These are phyloP conservation scores for Trichoderma erinaceum DNA, from an alignment of 495 filamentous ascomycete species.

Conservation along the genomic window DNA sequence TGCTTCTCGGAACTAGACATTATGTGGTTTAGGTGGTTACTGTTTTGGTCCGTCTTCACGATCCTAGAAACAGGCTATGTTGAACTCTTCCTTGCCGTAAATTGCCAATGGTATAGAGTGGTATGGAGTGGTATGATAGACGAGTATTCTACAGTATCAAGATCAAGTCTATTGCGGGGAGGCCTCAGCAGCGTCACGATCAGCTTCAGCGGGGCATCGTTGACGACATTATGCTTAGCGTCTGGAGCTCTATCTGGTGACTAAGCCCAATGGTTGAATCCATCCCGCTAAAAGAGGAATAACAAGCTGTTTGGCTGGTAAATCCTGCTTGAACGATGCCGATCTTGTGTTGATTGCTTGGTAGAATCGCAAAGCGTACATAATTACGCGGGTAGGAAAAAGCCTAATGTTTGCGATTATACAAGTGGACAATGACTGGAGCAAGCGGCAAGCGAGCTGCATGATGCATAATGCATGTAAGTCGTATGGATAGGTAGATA, in stretches of 20 bases:
- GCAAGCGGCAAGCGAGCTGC: not conserved
- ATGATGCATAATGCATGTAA: conserved; percentile 6
- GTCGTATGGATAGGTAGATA: not conserved
- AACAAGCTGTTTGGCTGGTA: too few species aligned
- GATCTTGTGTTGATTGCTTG: too few species aligned
- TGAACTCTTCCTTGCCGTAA: not conserved
- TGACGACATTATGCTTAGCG: not conserved
- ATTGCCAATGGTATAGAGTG: too few species aligned
- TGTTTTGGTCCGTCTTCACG: not conserved
- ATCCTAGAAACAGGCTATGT: not conserved
- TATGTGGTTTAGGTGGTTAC: not conserved
- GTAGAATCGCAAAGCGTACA: too few species aligned
- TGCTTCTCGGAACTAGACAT: conserved; percentile 14
- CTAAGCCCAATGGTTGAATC: not conserved
- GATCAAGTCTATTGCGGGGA: not conserved
- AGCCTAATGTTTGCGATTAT: too few species aligned
- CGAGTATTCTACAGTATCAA: not conserved
- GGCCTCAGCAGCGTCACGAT: not conserved
- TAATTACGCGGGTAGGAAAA: too few species aligned
- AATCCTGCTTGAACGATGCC: too few species aligned
- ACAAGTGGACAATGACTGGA: too few species aligned
- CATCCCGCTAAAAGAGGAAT: not conserved
- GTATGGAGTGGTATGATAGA: not conserved
- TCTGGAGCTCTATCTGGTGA: not conserved
- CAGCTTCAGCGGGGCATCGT: conserved; percentile 1